These are phyloP conservation scores for Nemania abortiva DNA, from an alignment of 2,329 filamentous ascomycete species.

Conservation along the genomic window DNA sequence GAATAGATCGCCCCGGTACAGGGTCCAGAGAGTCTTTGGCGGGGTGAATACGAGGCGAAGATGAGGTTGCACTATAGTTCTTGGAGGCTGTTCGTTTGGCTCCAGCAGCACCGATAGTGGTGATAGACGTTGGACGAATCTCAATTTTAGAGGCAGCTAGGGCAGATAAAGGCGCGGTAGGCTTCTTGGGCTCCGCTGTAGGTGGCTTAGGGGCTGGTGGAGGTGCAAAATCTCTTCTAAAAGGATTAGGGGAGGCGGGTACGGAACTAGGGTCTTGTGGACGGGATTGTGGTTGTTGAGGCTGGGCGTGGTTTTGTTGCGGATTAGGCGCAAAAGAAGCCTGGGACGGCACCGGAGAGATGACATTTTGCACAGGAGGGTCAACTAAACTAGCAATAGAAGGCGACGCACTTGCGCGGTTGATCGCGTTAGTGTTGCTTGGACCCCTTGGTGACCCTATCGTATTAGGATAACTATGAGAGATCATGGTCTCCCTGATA, in stretches of 20 bases:
- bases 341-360: constrained; percentile 56
- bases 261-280: constrained; percentile 54
- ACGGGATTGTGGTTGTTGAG: constrained; percentile 45
- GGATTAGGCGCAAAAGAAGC: constrained; percentile 52
- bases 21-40: constrained; percentile 60
- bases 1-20: constrained; percentile 65
- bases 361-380: constrained; percentile 63
- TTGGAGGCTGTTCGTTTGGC: constrained; percentile 52
- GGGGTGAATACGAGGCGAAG: constrained; percentile 64
- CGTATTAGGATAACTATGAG: constrained; percentile 62
- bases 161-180: constrained; percentile 50
- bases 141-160: constrained; percentile 49
- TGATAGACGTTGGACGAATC: constrained; percentile 52
- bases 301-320: constrained; percentile 46
- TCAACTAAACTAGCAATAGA: constrained; percentile 93
- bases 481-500: constrained; percentile 70
- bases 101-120: constrained; percentile 50
- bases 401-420: constrained; percentile 87
- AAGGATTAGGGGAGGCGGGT: constrained; percentile 59
- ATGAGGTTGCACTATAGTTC: constrained; percentile 55
- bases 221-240: constrained; percentile 54
- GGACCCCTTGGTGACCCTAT: constrained; percentile 65
- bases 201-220: constrained; percentile 50
- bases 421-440: constrained; percentile 55
- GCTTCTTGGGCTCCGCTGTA: constrained; percentile 56